Conservation (phyloP, 1,284 basidiomycete species). For the Schizophyllum commune region DNA sequence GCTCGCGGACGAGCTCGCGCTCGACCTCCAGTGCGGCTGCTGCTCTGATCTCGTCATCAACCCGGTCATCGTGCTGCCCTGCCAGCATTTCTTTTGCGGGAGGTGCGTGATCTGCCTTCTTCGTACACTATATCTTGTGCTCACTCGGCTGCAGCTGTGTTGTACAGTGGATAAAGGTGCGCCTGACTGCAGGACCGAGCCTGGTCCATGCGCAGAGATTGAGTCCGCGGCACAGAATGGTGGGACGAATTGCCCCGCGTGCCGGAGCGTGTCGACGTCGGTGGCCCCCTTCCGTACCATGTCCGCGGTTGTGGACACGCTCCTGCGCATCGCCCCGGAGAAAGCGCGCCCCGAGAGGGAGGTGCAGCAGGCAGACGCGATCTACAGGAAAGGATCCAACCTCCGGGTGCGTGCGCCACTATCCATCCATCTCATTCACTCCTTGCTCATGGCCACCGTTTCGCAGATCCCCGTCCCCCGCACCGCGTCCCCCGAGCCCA, state of each 20-base stretch:
- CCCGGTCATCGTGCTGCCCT: slow-evolving; percentile 69
- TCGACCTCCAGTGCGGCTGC: slow-evolving; percentile 77
- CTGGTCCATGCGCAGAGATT: no score
- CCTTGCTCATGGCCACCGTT: slow-evolving; percentile 5
- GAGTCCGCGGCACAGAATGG: slow-evolving; percentile 47
- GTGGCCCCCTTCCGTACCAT: slow-evolving; percentile 63
- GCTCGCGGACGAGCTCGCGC: slow-evolving; percentile 53
- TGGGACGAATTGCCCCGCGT: slow-evolving; percentile 72
- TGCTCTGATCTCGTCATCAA: slow-evolving; percentile 70
- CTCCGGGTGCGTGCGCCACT: slow-evolving; percentile 50
- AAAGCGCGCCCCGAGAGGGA: slow-evolving; percentile 58
- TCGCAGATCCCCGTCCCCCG: slow-evolving; percentile 62
- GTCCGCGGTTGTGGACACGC: slow-evolving; percentile 59
- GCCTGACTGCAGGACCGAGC: slow-evolving; percentile 21
- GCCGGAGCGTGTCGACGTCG: slow-evolving; percentile 54
- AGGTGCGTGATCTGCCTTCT: slow-evolving; percentile 38
- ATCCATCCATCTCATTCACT: neutral
- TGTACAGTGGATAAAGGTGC: slow-evolving; percentile 69
- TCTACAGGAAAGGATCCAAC: slow-evolving; percentile 55
- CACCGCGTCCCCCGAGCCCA: slow-evolving; percentile 67
- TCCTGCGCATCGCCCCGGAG: slow-evolving; percentile 57
- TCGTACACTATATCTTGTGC: neutral
- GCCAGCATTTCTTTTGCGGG: slow-evolving; percentile 81
- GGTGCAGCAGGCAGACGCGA: slow-evolving; percentile 66
- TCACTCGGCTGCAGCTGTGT: slow-evolving; percentile 45